Evolutionary conservation across 2,329 filamentous ascomycete genomes (phyloP).

Genomic region (Colletotrichum karsti): DNA sequence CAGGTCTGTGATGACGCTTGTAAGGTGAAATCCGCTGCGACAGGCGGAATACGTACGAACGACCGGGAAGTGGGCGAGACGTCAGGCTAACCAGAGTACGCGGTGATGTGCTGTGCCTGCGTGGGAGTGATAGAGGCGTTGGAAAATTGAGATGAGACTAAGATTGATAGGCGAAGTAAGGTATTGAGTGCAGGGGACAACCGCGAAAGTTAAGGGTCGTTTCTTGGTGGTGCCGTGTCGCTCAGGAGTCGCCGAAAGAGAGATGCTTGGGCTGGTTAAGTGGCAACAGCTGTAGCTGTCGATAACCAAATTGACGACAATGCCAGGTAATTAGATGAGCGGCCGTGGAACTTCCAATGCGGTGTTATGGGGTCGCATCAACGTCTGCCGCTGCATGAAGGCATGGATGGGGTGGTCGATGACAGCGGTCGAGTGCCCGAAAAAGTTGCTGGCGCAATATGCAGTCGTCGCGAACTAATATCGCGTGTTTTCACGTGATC

Average conservation of each 20-base stretch:
- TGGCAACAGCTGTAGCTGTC: no score
- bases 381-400: not conserved
- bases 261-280: no score
- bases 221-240: not conserved
- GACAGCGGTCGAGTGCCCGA: not conserved
- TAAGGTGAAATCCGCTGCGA: not conserved
- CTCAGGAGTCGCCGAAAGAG: not conserved
- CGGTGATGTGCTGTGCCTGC: not conserved
- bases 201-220: not conserved
- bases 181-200: conserved; percentile 1
- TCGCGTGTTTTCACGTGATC: conserved; percentile 26
- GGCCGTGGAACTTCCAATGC: not conserved
- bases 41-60: not conserved
- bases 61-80: not conserved
- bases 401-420: not conserved
- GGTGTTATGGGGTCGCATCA: not conserved
- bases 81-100: not conserved
- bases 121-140: not conserved
- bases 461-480: not conserved
- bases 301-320: not conserved
- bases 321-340: not conserved
- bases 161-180: no score
- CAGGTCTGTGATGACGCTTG: not conserved
- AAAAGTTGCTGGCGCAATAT: not conserved
- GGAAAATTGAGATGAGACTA: not conserved